phyloP scores from a whole-genome alignment of 257 asterid genomes.

The Capsicum chinense region DNA sequence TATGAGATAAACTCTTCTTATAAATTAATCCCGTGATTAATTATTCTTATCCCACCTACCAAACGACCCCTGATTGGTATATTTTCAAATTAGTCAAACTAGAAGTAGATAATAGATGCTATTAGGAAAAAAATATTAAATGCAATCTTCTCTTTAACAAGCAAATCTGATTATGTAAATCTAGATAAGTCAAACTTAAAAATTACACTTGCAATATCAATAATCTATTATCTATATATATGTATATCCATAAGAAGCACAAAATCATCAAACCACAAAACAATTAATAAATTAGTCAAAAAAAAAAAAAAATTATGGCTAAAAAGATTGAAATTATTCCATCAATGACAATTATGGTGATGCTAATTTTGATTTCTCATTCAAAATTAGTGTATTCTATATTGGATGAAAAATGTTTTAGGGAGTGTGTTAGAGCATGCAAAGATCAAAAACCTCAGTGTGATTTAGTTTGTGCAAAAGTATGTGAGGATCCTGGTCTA shows the following conservation, averaged over 20 bases:
- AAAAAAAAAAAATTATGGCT: background rate
- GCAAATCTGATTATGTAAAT: too few species aligned
- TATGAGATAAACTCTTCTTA: too few species aligned
- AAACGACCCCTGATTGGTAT: too few species aligned
- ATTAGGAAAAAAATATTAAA: too few species aligned
- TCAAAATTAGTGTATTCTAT: background rate
- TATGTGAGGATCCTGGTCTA: background rate
- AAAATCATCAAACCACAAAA: background rate
- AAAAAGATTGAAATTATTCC: background rate
- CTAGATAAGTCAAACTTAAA: too few species aligned
- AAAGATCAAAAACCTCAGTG: background rate
- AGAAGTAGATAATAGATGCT: too few species aligned
- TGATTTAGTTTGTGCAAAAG: background rate
- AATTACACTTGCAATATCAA: background rate
- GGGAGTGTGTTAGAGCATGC: slow-evolving; percentile 7
- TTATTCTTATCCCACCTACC: too few species aligned
- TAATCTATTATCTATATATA: background rate
- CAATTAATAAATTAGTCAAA: background rate
- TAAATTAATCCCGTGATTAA: too few species aligned
- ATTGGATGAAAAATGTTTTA: background rate
- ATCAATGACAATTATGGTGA: background rate
- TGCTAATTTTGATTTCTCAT: background rate
- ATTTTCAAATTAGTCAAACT: too few species aligned
- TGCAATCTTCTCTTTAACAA: too few species aligned
- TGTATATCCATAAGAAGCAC: background rate